These are phyloP conservation scores for Spizellomyces punctatus DNA, from an alignment of 192 early-diverging fungal genomes.

Conservation along the genomic window DNA sequence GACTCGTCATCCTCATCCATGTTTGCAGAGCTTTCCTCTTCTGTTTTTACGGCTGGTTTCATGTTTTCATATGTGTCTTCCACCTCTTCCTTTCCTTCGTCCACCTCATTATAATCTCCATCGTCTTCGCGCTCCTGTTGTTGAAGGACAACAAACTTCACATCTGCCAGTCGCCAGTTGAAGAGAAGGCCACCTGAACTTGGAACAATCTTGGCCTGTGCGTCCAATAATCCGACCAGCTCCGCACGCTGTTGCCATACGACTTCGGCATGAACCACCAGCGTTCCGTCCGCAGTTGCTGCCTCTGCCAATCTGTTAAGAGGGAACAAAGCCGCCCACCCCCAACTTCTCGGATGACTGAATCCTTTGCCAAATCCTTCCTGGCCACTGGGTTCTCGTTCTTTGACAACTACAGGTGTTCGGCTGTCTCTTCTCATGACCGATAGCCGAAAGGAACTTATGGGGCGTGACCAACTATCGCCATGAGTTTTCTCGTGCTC, in stretches of 20 bases:
- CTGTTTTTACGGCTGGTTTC: background rate
- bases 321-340: slow-evolving; percentile 38
- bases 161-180: slow-evolving; percentile 31
- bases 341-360: slow-evolving; percentile 39
- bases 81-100: background rate
- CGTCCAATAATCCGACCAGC: slow-evolving; percentile 31
- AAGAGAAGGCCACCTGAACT: slow-evolving; percentile 32
- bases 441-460: slow-evolving; percentile 29
- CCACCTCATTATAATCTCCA: background rate
- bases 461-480: slow-evolving; percentile 30
- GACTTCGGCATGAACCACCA: slow-evolving; percentile 33
- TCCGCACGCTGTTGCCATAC: slow-evolving; percentile 33
- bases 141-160: slow-evolving; percentile 26
- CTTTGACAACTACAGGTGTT: slow-evolving; percentile 26
- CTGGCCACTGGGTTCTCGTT: slow-evolving; percentile 28
- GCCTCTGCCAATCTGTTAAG: slow-evolving; percentile 30
- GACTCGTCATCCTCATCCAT: slow-evolving; percentile 2
- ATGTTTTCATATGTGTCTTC: background rate
- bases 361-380: slow-evolving; percentile 39
- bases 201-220: background rate
- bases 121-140: background rate
- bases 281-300: slow-evolving; percentile 31
- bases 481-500: slow-evolving; percentile 28
- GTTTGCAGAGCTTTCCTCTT: background rate
- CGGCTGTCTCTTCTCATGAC: slow-evolving; percentile 30